Base-by-base conservation (phyloP, 352 stramenopile species). In the Globisporangium ultimum region DNA sequence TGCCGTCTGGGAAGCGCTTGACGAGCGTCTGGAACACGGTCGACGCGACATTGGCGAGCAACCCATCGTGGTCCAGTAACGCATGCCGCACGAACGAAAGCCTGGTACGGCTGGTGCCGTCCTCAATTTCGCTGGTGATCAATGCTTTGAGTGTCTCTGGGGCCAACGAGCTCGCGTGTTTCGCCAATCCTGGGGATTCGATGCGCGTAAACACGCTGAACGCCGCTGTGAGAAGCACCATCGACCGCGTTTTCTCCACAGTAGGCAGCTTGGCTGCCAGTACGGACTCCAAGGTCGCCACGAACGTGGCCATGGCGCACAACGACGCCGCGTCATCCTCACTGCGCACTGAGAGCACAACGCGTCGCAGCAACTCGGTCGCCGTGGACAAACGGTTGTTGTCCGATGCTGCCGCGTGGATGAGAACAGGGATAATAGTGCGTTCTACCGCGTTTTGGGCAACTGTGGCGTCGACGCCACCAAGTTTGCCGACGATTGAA, bases 371-470 rank as follows among this genome's bases (percentile, higher is more conserved):
- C 49, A 67, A 21, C 41, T 53, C 48, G 1, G 48, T 41, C 28
- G 40, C 28, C 9, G 28, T 10, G 5, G 7, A 2, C 28, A 36
- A 59, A 41, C 22, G 48, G 61, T 15, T 24, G 11, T 20, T 53
- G 4, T 21, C 20, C 2, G 20, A 41, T 9, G 36, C 15, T 14
- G 68, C 63, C 47, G 63, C 75, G 58, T 53, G 49, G 8, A 74
- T 41, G 1, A 84, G 43, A 32, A 82, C 63, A 11, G 72, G 66
- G 15, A 76, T 64, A 18, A 87, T 42, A 15, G 60, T 65, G 11
- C 49, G 67, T 17, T 63, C 53, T 46, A 67, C 53, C 32, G 54
- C 20, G 9, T 34, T 13, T 71, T 62, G 18, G 42, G 67, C 70
- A 6, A 50, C 70, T 1, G 48, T 53, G 0, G 53, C 60, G 10